Conservation (phyloP, 306 rosid genomes). For the Corylus heterophylla region DNA sequence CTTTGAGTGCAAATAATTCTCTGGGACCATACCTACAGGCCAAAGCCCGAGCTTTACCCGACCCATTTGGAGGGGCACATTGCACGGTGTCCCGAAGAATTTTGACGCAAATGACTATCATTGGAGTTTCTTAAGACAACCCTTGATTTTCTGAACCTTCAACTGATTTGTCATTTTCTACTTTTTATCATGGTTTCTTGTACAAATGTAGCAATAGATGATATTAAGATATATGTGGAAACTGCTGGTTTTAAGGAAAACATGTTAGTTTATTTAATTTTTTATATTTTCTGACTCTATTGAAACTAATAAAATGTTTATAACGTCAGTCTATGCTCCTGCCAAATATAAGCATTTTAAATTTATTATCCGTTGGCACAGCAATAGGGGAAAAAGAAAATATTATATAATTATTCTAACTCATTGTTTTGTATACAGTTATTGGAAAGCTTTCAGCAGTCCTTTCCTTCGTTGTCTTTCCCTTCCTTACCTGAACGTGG, state of each 20-base stretch:
- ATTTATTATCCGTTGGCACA: too few relatives aligned
- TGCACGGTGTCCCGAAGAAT: too few relatives aligned
- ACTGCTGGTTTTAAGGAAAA: neutral
- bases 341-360: too few relatives aligned
- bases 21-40: too few relatives aligned
- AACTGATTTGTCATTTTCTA: neutral
- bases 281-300: neutral
- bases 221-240: neutral
- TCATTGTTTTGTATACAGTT: constrained; percentile 52
- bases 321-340: neutral
- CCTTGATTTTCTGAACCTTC: neutral
- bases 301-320: neutral
- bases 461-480: constrained; percentile 67
- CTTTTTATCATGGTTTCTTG: neutral
- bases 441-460: constrained; percentile 62
- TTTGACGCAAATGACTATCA: neutral
- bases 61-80: too few relatives aligned
- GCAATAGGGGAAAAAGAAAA: neutral
- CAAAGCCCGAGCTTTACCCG: too few relatives aligned
- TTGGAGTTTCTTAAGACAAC: neutral
- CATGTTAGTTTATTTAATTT: neutral
- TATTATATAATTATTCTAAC: constrained; percentile 12
- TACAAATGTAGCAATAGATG: neutral
- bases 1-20: too few relatives aligned
- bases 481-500: constrained; percentile 92